These are phyloP conservation scores for Cutaneotrichosporon sp. DNA, from an alignment of 1,284 basidiomycete genomes.

Conservation along the genomic window DNA sequence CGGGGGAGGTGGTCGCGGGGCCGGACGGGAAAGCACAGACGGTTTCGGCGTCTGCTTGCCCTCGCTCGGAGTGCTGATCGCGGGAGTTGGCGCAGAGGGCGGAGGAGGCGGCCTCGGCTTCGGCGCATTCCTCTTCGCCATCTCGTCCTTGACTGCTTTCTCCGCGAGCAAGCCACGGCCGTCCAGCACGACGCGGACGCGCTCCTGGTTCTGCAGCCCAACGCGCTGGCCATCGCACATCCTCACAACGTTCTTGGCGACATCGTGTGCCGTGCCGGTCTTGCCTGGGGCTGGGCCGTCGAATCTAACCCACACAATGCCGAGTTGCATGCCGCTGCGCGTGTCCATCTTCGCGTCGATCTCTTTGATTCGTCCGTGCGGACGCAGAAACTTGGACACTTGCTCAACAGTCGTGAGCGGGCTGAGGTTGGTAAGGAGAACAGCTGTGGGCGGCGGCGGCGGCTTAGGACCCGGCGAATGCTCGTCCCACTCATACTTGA, in stretches of 20 bases:
- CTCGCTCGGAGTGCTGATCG: constrained; percentile 10
- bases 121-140: constrained; percentile 62
- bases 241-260: constrained; percentile 47
- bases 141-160: constrained; percentile 55
- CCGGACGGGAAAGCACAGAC: constrained; percentile 7
- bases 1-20: constrained; percentile 18
- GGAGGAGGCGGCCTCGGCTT: constrained; percentile 30
- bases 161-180: constrained; percentile 51
- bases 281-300: constrained; percentile 38
- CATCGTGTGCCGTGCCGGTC: constrained; percentile 44
- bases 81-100: background rate
- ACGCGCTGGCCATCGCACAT: constrained; percentile 54
- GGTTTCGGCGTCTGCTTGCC: constrained; percentile 17
- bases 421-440: constrained; percentile 73
- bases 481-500: constrained; percentile 64
- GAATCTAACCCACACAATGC: constrained; percentile 78
- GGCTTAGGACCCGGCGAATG: constrained; percentile 75
- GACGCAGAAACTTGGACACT: constrained; percentile 68
- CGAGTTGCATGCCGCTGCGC: constrained; percentile 76
- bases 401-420: constrained; percentile 68
- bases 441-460: constrained; percentile 61
- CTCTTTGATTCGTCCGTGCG: constrained; percentile 67
- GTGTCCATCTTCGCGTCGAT: constrained; percentile 81
- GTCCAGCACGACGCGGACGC: constrained; percentile 55
- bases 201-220: constrained; percentile 40